A percentile compares a stretch with the other conserved stretches of the same genome.
Evolutionary conservation across 306 rosid species (phyloP).

Genomic region (Sicyos edulis): DNA sequence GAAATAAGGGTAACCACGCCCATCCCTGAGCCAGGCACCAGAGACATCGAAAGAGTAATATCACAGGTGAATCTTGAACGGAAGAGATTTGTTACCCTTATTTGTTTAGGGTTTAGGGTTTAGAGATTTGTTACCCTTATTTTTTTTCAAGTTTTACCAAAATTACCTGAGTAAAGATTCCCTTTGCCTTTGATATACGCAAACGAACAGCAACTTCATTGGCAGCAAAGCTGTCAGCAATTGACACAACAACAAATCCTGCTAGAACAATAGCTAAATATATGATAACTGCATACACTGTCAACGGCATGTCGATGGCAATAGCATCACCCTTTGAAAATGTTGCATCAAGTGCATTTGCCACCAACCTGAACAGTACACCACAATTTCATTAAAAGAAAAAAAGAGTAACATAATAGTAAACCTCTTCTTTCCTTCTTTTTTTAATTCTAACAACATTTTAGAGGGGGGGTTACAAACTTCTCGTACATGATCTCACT

Average conservation of each 20-base stretch:
- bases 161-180: constrained; percentile 75
- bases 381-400: background rate
- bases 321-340: constrained; percentile 84
- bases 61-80: no score
- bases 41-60: no score
- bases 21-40: no score
- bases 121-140: background rate
- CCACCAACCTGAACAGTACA: constrained; percentile 59
- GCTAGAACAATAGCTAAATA: constrained; percentile 70
- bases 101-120: no score
- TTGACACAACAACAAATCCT: constrained; percentile 77
- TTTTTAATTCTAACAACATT: no score
- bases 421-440: background rate
- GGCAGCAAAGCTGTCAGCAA: constrained; percentile 86
- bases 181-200: constrained; percentile 69
- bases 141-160: background rate
- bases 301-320: constrained; percentile 91
- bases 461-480: no score
- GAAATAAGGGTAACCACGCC: no score
- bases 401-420: background rate
- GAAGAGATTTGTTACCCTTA: background rate
- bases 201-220: constrained; percentile 71
- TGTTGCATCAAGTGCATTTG: constrained; percentile 53
- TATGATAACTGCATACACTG: constrained; percentile 63
- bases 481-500: no score